phyloP scores from a whole-genome alignment of 257 asterid genomes.

The Solanum sejunctum region DNA sequence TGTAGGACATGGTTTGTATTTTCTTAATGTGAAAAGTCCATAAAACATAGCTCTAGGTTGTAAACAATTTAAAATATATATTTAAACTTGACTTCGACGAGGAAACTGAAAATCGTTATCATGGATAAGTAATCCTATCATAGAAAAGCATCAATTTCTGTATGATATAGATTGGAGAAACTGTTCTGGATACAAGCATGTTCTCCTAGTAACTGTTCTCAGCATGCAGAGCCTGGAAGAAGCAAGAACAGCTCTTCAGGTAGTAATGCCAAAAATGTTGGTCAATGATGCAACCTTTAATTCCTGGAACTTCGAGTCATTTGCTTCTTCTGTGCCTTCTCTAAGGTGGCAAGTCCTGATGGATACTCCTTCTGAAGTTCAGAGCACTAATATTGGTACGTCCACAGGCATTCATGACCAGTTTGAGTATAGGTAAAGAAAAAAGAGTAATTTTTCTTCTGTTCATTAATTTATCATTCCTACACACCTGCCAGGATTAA shows the following conservation, averaged over 20 bases:
- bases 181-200: not conserved
- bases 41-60: not conserved
- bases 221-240: slow-evolving; percentile 66
- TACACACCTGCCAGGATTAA: slow-evolving; percentile 28
- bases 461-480: not conserved
- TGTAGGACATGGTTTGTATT: not conserved
- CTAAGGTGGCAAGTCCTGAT: slow-evolving; percentile 57
- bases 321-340: slow-evolving; percentile 28
- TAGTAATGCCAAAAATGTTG: slow-evolving; percentile 47
- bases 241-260: slow-evolving; percentile 64
- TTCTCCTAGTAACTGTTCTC: not conserved
- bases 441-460: not conserved
- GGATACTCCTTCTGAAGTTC: slow-evolving; percentile 14
- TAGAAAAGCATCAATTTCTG: not conserved
- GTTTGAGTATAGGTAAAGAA: not conserved
- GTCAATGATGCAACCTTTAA: slow-evolving; percentile 49
- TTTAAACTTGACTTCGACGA: not conserved
- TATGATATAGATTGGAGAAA: not conserved
- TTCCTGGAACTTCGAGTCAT: slow-evolving; percentile 59
- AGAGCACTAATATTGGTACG: slow-evolving; percentile 21
- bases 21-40: not conserved
- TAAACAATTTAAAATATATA: not conserved
- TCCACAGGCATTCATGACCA: not conserved
- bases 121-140: not conserved
- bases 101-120: not conserved